Evolutionary conservation across 441 rosid species (phyloP), one percentile per base, ranked within the genome.

Genomic region (Rhodomyrtus psidioides): DNA sequence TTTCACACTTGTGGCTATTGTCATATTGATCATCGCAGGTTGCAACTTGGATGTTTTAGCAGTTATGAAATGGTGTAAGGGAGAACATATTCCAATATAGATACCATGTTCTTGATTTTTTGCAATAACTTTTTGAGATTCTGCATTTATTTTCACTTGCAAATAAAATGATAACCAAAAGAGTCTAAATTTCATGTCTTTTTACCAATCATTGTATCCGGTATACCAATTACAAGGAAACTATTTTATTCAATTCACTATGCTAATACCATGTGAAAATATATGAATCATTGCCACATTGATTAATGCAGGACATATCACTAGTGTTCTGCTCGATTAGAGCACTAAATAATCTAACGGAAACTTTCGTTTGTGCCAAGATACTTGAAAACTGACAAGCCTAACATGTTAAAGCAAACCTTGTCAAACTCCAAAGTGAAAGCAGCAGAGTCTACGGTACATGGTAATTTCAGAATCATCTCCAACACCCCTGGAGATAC

Each of bases 401-500:
- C 15, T 26, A 26, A 51, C 19, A 53, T 34, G 57, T 24, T 5
- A 82, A 17, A 51, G 75, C 90, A 84, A 89, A 95, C 99, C 99
- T 97, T 97, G 88, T 96, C 99, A 89, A 95, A 96, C 86, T 97
- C 98, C 82, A 96, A 84, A 57, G 94, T 93, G 84, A 96, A 92
- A 85, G 96, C 94, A 89, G 94, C 94, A 74, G 98, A 95, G 87
- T 91, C 93, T 89, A 92, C 89, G 81, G 83, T 86, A 86, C 98
- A 95, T 83, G 99, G 98, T 84, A 95, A 88, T 86, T 94, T 95
- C 91, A 97, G 90, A 88, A 93, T 90, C 92, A 94, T 89, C 93
- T 96, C 99, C 99, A 96, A 89, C 88, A 95, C 88, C 81, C 99
- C 99, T 86, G 98, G 96, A 79, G 98, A 97, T 83, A 93, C 88